phyloP scores from a whole-genome alignment of 495 filamentous ascomycete species.

The Penicillium ochrochloron region DNA sequence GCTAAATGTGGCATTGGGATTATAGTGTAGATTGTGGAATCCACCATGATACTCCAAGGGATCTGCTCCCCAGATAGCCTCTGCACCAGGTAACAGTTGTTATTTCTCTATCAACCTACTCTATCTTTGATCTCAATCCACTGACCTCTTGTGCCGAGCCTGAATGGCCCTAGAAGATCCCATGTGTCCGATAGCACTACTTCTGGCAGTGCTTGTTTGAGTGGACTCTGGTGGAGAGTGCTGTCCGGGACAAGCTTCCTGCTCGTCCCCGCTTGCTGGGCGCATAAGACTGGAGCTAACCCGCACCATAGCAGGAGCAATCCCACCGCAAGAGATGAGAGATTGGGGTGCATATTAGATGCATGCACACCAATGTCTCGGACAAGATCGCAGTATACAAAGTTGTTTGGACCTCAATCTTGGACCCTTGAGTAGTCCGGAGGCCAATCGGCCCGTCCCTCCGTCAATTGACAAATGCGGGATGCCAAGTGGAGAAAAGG shows the following conservation, averaged over 20 bases:
- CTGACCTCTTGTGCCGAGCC: slow-evolving; percentile 63
- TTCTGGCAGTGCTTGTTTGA: neutral
- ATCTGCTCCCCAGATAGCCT: slow-evolving; percentile 64
- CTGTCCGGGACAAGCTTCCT: neutral
- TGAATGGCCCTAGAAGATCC: slow-evolving; percentile 64
- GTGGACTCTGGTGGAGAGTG: neutral
- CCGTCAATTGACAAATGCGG: slow-evolving; percentile 1
- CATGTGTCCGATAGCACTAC: slow-evolving; percentile 30
- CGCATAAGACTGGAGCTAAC: neutral
- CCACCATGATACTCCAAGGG: slow-evolving; percentile 58
- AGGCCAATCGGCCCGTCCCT: slow-evolving; percentile 6
- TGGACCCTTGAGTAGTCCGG: neutral
- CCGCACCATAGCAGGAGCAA: neutral
- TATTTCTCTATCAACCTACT: neutral
- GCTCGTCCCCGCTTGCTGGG: neutral
- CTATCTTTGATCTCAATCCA: neutral
- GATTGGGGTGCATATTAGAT: neutral
- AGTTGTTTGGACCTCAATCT: neutral
- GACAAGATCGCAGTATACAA: neutral
- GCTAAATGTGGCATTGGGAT: slow-evolving; percentile 42
- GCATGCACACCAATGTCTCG: neutral
- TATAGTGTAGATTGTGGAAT: slow-evolving; percentile 49
- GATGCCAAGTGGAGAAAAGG: slow-evolving; percentile 1
- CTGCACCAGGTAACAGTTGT: slow-evolving; percentile 31
- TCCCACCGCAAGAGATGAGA: neutral